These are phyloP conservation scores for Dacryopinax primogenitus DNA, from an alignment of 768 basidiomycete genomes.

Conservation along the genomic window DNA sequence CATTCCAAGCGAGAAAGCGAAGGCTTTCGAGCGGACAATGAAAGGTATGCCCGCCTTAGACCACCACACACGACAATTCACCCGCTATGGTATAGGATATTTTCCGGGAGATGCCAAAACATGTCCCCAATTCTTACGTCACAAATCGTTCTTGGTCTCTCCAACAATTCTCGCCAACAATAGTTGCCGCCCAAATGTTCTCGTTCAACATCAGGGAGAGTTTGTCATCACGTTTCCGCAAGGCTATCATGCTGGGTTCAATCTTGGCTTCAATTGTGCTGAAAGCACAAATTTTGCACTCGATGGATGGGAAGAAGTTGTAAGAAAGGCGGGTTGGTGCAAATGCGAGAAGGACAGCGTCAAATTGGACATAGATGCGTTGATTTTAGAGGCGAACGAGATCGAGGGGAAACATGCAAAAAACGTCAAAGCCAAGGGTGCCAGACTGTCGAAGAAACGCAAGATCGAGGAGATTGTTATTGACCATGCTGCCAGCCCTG, in stretches of 20 bases:
- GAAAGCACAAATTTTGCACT: constrained; percentile 96
- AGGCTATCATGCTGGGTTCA: constrained; percentile 96
- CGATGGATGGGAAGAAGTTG: constrained; percentile 85
- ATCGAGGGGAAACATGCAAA: background rate
- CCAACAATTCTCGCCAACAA: constrained; percentile 69
- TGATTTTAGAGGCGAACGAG: background rate
- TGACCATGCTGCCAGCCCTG: background rate
- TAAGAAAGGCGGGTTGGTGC: constrained; percentile 64
- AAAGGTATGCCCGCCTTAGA: constrained; percentile 43
- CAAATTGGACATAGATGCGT: background rate
- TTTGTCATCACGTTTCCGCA: constrained; percentile 91
- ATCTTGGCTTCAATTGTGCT: constrained; percentile 90
- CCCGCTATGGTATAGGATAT: constrained; percentile 41
- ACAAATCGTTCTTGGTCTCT: constrained; percentile 90
- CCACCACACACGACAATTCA: constrained; percentile 9
- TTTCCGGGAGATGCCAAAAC: constrained; percentile 76
- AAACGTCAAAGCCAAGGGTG: background rate
- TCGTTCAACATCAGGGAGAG: constrained; percentile 89
- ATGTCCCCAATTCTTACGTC: constrained; percentile 89
- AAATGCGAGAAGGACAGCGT: constrained; percentile 41
- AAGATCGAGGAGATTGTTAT: background rate
- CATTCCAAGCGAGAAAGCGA: constrained; percentile 73
- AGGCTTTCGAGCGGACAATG: constrained; percentile 79
- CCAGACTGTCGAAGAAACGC: background rate
- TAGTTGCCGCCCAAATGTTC: constrained; percentile 66